phyloP scores from a whole-genome alignment of 306 rosid species.

The Dryas drummondii region DNA sequence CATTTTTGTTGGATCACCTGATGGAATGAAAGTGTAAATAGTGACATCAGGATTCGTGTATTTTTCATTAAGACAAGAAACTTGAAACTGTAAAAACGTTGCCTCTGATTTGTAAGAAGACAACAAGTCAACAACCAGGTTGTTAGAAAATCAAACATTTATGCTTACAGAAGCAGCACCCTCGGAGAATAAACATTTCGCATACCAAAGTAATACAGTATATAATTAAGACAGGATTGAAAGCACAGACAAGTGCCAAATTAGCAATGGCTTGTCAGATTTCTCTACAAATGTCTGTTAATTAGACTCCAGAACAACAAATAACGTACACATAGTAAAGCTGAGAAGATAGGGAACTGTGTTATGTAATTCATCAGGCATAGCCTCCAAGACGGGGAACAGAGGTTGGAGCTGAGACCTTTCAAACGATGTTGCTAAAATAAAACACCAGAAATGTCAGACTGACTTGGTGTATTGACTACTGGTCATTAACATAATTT shows the following conservation, averaged over 20 bases:
- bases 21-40: conserved; percentile 18
- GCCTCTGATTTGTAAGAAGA: background rate
- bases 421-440: conserved; percentile 70
- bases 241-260: conserved; percentile 11
- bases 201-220: background rate
- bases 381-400: conserved; percentile 68
- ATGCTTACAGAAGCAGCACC: too few species aligned
- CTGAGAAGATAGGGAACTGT: conserved; percentile 79
- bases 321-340: conserved; percentile 67
- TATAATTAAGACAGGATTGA: conserved; percentile 3
- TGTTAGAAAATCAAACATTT: too few species aligned
- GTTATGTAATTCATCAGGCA: conserved; percentile 63
- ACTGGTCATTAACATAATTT: conserved; percentile 14
- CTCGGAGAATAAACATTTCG: too few species aligned
- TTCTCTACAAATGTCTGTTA: background rate
- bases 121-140: too few species aligned
- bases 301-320: conserved; percentile 21
- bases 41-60: background rate
- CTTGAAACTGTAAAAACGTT: background rate
- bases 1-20: conserved; percentile 93
- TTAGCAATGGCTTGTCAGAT: conserved; percentile 11
- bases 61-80: background rate
- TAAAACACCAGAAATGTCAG: conserved; percentile 34
- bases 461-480: background rate
- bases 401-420: conserved; percentile 83